These are phyloP conservation scores for Fusarium guadeloupense DNA, from an alignment of 2,329 filamentous ascomycete genomes.

Conservation along the genomic window DNA sequence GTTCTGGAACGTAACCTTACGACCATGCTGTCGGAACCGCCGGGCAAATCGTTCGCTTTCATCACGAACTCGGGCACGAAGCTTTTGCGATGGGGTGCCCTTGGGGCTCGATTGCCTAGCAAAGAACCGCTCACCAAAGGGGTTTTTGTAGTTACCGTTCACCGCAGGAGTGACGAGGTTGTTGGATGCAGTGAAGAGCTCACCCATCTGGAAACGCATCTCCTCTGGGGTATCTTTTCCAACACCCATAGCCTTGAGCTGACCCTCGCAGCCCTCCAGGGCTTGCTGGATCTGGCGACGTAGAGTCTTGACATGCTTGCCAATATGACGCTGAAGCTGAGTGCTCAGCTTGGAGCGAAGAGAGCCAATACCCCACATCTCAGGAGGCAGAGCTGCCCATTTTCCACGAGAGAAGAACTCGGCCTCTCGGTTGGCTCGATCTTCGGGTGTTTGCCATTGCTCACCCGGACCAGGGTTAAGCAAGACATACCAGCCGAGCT, in stretches of 20 bases:
- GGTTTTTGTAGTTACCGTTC: slow-evolving; percentile 65
- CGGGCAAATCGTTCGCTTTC: slow-evolving; percentile 61
- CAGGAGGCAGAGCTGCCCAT: slow-evolving; percentile 58
- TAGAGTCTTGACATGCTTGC: slow-evolving; percentile 60
- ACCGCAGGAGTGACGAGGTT: slow-evolving; percentile 64
- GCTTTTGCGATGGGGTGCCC: slow-evolving; percentile 61
- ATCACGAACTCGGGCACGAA: slow-evolving; percentile 60
- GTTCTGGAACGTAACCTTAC: slow-evolving; percentile 57
- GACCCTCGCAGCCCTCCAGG: slow-evolving; percentile 58
- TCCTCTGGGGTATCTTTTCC: slow-evolving; percentile 63
- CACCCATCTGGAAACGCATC: slow-evolving; percentile 63
- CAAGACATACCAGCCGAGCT: slow-evolving; percentile 62
- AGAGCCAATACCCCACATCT: slow-evolving; percentile 58
- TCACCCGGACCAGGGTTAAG: slow-evolving; percentile 60
- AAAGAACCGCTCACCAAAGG: slow-evolving; percentile 62
- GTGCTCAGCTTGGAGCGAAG: slow-evolving; percentile 60
- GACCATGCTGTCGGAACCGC: slow-evolving; percentile 60
- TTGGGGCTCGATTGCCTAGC: slow-evolving; percentile 58
- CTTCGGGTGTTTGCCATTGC: slow-evolving; percentile 54
- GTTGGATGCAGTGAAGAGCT: slow-evolving; percentile 62
- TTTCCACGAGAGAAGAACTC: slow-evolving; percentile 61
- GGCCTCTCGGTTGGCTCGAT: slow-evolving; percentile 55
- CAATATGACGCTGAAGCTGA: slow-evolving; percentile 62
- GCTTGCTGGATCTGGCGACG: slow-evolving; percentile 61
- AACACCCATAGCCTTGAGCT: slow-evolving; percentile 60